Evolutionary conservation across 2,329 filamentous ascomycete species (phyloP), one percentile per base, ranked within the genome.

Genomic region (Sporothrix inflata): DNA sequence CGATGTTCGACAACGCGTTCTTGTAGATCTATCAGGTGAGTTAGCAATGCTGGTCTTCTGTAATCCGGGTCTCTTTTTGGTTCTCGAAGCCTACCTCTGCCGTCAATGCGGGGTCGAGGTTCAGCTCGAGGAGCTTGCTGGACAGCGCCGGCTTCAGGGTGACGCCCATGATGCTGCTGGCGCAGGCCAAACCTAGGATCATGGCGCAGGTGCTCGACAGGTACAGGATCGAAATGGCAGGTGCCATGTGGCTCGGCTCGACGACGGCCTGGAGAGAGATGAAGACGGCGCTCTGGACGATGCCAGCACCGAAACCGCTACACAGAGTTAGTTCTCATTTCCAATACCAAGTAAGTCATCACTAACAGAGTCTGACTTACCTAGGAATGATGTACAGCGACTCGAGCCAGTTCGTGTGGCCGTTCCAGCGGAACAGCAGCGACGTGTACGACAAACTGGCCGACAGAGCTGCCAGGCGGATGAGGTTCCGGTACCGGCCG

Each of bases 301-400:
- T 79, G 1, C 83, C 83, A 0, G 79, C 81, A 21, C 82, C 83
- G 38, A 84, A 78, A 4, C 83, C 83, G 65, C 80, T 79, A 80
- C 53, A 9, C 34, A 16, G 47, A 4, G 68, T 49, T 9, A 66
- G 42, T 45, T 65, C 4, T 38, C 42, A 9, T 49, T 9, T 8
- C n/a, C 4, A n/a, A 38, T 9, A 14, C 1, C 9, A 34, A 21
- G 11, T 40, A 8, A 19, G 24, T 16, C 24, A 34, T 16, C 21
- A 34, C 12, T 1, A 1, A 2, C 14, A 30, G 12, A 8, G 3
- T 30, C 16, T 1, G 12, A 76, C 80, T 72, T 69, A 82, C 82
- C 80, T 81, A 0, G 89, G 88, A 5, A 89, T 80, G 30, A 91
- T 89, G 72, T 89, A 88, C 0, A 91, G 77, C 0, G 87, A 87